These are phyloP conservation scores for Verbascum thapsus DNA, from an alignment of 257 asterid genomes.

Conservation along the genomic window DNA sequence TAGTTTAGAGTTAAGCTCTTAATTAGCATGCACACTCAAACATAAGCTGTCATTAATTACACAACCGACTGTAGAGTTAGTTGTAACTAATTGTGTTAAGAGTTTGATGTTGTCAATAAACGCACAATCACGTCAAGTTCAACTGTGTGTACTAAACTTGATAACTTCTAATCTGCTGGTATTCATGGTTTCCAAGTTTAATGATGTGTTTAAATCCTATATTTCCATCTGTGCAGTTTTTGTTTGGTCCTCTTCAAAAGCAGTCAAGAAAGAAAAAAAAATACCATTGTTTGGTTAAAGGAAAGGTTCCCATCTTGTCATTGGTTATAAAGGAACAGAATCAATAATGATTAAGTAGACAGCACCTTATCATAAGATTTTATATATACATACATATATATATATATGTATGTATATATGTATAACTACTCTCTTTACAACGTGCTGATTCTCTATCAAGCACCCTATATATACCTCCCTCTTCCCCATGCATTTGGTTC, in stretches of 20 bases:
- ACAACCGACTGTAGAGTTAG: too few relatives aligned
- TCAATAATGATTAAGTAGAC: conserved; percentile 34
- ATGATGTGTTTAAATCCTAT: conserved; percentile 9
- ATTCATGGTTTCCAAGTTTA: not conserved
- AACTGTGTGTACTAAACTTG: conserved; percentile 11
- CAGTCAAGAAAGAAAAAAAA: conserved; percentile 42
- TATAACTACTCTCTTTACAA: conserved; percentile 19
- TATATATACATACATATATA: not conserved
- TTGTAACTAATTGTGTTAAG: too few relatives aligned
- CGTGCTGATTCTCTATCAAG: conserved; percentile 15
- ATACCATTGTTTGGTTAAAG: conserved; percentile 37
- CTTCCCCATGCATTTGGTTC: conserved; percentile 35
- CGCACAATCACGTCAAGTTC: too few relatives aligned
- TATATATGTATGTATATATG: not conserved
- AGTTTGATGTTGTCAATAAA: too few relatives aligned
- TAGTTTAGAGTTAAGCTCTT: too few relatives aligned
- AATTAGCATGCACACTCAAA: too few relatives aligned
- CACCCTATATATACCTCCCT: conserved; percentile 43
- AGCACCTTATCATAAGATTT: conserved; percentile 42
- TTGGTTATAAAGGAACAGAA: conserved; percentile 50
- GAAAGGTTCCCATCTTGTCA: conserved; percentile 41
- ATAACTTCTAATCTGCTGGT: not conserved
- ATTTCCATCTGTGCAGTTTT: not conserved
- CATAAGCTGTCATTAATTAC: too few relatives aligned
- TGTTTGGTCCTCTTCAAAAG: conserved; percentile 30